Evolutionary conservation across 2,329 filamentous ascomycete species (phyloP).

Genomic region (Aureobasidium sp.): DNA sequence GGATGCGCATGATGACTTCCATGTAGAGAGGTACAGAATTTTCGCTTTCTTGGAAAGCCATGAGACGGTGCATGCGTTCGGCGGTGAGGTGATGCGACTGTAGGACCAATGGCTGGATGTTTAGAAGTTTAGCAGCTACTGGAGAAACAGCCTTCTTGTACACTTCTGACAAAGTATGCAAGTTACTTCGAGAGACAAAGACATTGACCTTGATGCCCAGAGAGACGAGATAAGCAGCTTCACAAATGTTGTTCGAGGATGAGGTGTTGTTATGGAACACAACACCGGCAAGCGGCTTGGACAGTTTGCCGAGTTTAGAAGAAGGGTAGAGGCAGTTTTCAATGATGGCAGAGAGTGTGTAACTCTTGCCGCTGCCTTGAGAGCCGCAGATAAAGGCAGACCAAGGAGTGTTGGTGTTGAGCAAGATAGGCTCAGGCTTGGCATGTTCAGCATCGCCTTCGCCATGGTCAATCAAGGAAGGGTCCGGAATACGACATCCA

Average conservation of each 20-base stretch:
- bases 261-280: constrained; percentile 53
- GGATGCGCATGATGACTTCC: constrained; percentile 48
- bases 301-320: constrained; percentile 37
- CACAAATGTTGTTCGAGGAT: constrained; percentile 46
- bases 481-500: constrained; percentile 20
- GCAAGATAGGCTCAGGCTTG: constrained; percentile 32
- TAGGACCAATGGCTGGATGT: constrained; percentile 42
- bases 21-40: constrained; percentile 50
- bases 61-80: constrained; percentile 48
- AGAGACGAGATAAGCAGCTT: constrained; percentile 50
- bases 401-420: constrained; percentile 51
- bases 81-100: constrained; percentile 45
- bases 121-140: constrained; percentile 33
- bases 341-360: constrained; percentile 53
- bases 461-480: neutral
- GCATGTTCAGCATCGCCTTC: constrained; percentile 12
- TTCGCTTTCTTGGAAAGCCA: constrained; percentile 42
- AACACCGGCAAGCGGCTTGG: constrained; percentile 50
- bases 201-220: constrained; percentile 43
- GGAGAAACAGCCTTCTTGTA: constrained; percentile 36
- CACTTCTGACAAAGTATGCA: constrained; percentile 33
- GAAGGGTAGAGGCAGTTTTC: constrained; percentile 51
- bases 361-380: constrained; percentile 56
- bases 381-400: constrained; percentile 58
- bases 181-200: constrained; percentile 46